phyloP scores from a whole-genome alignment of 192 early-diverging fungal species.

The Mortierella alpina region DNA sequence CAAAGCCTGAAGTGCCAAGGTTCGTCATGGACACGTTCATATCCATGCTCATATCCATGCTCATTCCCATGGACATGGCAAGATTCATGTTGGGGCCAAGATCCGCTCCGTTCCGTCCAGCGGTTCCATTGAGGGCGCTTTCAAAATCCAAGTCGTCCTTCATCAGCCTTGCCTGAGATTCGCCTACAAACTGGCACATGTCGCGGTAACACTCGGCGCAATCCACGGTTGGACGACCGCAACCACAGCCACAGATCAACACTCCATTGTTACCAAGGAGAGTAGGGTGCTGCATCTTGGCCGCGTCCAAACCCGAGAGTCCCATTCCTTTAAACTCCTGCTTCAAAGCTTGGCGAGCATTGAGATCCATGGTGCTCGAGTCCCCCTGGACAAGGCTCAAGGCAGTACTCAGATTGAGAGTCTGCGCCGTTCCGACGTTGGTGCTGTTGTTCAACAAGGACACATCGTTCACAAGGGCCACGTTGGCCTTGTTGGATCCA shows the following conservation, averaged over 20 bases:
- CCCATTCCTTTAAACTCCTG: conserved; percentile 21
- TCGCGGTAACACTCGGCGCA: conserved; percentile 50
- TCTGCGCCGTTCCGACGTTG: conserved; percentile 3
- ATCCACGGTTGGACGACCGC: conserved; percentile 48
- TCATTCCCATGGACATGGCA: conserved; percentile 25
- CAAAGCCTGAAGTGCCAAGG: conserved; percentile 9
- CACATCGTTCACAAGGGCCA: conserved; percentile 12
- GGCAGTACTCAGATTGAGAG: conserved; percentile 26
- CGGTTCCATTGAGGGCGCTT: neutral
- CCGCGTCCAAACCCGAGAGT: conserved; percentile 18
- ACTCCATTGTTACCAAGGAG: conserved; percentile 37
- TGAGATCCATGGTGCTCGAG: conserved; percentile 1
- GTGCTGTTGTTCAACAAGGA: neutral
- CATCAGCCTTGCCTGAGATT: conserved; percentile 37
- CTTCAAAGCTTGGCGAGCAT: conserved; percentile 21
- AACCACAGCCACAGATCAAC: conserved; percentile 52
- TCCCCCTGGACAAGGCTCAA: conserved; percentile 20
- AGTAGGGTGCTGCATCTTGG: conserved; percentile 47
- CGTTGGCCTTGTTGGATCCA: conserved; percentile 2
- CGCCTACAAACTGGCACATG: conserved; percentile 46
- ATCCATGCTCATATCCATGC: conserved; percentile 31
- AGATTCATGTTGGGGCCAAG: conserved; percentile 28
- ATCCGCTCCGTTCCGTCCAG: neutral
- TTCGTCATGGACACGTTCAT: conserved; percentile 10
- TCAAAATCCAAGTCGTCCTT: conserved; percentile 42